Percentiles rank a stretch among this genome's conserved stretches.
These are phyloP conservation scores for Letharia lupina DNA, from an alignment of 495 filamentous ascomycete species.

Conservation along the genomic window DNA sequence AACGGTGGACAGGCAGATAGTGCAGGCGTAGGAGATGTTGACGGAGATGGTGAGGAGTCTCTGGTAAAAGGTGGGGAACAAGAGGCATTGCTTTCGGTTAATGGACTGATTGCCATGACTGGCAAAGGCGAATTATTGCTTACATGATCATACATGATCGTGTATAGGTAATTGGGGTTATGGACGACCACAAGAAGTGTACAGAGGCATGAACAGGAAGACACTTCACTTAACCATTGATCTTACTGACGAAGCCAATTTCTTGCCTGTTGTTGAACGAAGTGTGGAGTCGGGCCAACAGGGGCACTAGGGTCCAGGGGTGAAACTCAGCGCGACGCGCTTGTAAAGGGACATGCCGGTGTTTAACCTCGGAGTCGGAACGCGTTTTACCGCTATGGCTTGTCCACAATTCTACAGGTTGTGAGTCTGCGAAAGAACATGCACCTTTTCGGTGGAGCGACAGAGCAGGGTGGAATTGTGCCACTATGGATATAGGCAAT, in stretches of 20 bases:
- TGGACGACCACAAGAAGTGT: neutral
- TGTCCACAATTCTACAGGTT: neutral
- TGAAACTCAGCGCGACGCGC: conserved; percentile 4
- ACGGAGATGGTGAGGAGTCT: conserved; percentile 37
- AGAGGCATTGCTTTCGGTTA: conserved; percentile 19
- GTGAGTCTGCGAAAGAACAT: neutral
- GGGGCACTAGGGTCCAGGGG: neutral
- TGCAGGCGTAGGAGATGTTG: conserved; percentile 28
- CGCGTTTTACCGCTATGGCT: neutral
- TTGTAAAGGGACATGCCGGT: neutral
- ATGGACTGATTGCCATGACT: conserved; percentile 4
- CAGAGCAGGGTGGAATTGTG: neutral
- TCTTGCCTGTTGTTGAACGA: neutral
- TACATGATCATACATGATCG: conserved; percentile 1
- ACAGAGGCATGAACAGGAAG: neutral
- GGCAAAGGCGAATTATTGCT: neutral
- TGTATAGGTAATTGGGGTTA: neutral
- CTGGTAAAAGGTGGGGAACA: conserved; percentile 27
- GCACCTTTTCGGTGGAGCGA: neutral
- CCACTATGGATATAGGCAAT: neutral
- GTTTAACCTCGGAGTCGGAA: neutral
- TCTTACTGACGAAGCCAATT: too few relatives aligned
- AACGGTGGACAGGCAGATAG: conserved; percentile 37
- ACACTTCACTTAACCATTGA: neutral
- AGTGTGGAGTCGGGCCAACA: neutral